Conservation (phyloP, 257 asterid genomes). For the Nicotiana benthamiana region DNA sequence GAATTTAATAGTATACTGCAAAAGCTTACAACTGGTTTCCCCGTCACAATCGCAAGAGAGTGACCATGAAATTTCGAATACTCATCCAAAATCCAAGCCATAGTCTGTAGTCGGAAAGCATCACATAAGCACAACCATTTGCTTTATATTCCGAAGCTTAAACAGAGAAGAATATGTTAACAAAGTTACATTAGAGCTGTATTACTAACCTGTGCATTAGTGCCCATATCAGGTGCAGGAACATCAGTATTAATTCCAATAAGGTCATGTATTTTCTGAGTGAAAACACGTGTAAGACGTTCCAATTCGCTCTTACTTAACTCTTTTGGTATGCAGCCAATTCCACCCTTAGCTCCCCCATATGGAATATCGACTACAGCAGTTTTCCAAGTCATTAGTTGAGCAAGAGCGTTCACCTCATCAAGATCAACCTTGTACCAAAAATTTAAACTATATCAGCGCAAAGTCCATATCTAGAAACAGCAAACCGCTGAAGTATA, state of each 20-base stretch:
- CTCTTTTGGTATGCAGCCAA: conserved; percentile 83
- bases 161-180: not conserved
- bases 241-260: conserved; percentile 88
- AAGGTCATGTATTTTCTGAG: conserved; percentile 93
- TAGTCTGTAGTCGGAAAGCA: conserved; percentile 53
- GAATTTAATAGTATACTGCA: not conserved
- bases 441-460: conserved; percentile 17
- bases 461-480: not conserved
- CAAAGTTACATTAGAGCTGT: not conserved
- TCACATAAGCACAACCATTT: not conserved
- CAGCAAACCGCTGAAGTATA: not conserved
- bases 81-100: conserved; percentile 99
- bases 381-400: conserved; percentile 99
- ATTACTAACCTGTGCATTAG: conserved; percentile 79
- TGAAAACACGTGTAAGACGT: conserved; percentile 94
- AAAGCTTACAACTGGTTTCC: conserved; percentile 83
- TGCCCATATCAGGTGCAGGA: conserved; percentile 99
- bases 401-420: conserved; percentile 98
- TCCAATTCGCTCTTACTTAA: conserved; percentile 71
- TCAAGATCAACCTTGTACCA: conserved; percentile 76
- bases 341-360: conserved; percentile 99
- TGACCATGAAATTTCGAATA: conserved; percentile 95
- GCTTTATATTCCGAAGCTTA: not conserved
- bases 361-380: conserved; percentile 96
- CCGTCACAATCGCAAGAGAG: conserved; percentile 96